Base-by-base conservation (phyloP, 192 early-diverging fungal species). In the Coemansia sp. region DNA sequence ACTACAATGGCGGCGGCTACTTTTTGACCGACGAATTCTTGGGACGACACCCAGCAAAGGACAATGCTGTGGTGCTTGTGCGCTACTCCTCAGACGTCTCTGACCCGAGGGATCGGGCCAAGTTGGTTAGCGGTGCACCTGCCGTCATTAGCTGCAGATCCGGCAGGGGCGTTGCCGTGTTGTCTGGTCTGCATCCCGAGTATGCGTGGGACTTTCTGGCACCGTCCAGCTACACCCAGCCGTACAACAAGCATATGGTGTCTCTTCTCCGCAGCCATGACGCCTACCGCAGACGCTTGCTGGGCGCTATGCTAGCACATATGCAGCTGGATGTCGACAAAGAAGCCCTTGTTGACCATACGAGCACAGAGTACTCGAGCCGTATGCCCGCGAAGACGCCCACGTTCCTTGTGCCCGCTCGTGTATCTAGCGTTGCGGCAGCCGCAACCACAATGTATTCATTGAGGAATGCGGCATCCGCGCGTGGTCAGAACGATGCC, bases 131-230 rank as follows among this genome's bases (percentile, higher is more conserved):
- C 71, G 21, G 62, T 39, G 77, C 81, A 8, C 49, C 77, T 5
- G 93, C 94, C 0, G 85, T 92, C 39, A 80, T 97, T 6, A 80
- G 84, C 56, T 91, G 89, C 70, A 64, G 60, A 8, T 83, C 92
- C 3, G 94, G 94, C 6, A 69, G 76, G 1, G 91, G 91, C 8
- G 26, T 68, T 4, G 94, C 93, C 0, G 73, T 96, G 1, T 65
- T 98, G 26, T 77, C 88, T 18, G 95, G 94, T 11, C 75, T 92
- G 40, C 96, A 98, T 65, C 83, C 94, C 19, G 96, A 97, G 70
- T 93, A 91, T 70, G 87, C 87, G 37, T 85, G 87, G 58, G 76
- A 83, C 21, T 78, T 67, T 47, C 43, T 90, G 63, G 85, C 84
- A 62, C 71, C 88, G 19, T 71, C 78, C 32, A 85, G 85, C 45